phyloP scores from a whole-genome alignment of 1,139 yeast genomes.

The Saccharomyces hybrid region DNA sequence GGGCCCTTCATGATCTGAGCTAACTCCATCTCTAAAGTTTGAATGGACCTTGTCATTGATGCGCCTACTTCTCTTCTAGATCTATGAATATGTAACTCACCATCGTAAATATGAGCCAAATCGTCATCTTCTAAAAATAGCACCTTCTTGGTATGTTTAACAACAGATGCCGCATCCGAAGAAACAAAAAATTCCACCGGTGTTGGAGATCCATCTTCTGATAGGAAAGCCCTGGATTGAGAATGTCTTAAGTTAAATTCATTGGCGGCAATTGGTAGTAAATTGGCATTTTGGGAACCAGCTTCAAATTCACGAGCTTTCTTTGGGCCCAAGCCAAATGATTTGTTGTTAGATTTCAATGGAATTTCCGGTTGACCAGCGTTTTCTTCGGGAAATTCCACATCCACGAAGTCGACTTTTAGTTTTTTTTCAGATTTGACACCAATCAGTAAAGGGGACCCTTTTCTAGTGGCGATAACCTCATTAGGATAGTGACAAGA shows the following conservation, averaged over 20 bases:
- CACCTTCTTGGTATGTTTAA: slow-evolving; percentile 95
- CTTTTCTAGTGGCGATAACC: slow-evolving; percentile 94
- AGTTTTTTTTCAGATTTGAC: slow-evolving; percentile 91
- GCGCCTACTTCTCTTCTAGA: slow-evolving; percentile 87
- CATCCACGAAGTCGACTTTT: slow-evolving; percentile 97
- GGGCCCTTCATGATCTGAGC: slow-evolving; percentile 98
- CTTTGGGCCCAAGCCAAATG: slow-evolving; percentile 4
- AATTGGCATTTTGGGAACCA: slow-evolving; percentile 30
- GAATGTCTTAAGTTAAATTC: slow-evolving; percentile 62
- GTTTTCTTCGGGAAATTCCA: slow-evolving; percentile 74
- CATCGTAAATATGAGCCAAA: slow-evolving; percentile 95
- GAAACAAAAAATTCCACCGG: slow-evolving; percentile 95
- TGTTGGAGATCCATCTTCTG: slow-evolving; percentile 86
- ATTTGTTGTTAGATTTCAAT: slow-evolving; percentile 12
- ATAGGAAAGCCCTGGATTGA: slow-evolving; percentile 84
- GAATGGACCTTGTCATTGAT: slow-evolving; percentile 89
- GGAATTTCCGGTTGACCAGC: slow-evolving; percentile 34
- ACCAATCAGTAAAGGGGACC: slow-evolving; percentile 94
- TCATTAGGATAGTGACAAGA: slow-evolving; percentile 92
- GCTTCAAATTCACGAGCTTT: slow-evolving; percentile 20
- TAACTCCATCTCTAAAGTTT: slow-evolving; percentile 92
- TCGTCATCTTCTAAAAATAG: slow-evolving; percentile 96
- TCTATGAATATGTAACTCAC: slow-evolving; percentile 97
- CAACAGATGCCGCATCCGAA: slow-evolving; percentile 96
- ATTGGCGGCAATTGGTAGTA: slow-evolving; percentile 41